A percentile compares a stretch with the other conserved stretches of the same genome.
Evolutionary conservation across 78 protist species (phyloP).

Genomic region (Polysphondylium violaceum): DNA sequence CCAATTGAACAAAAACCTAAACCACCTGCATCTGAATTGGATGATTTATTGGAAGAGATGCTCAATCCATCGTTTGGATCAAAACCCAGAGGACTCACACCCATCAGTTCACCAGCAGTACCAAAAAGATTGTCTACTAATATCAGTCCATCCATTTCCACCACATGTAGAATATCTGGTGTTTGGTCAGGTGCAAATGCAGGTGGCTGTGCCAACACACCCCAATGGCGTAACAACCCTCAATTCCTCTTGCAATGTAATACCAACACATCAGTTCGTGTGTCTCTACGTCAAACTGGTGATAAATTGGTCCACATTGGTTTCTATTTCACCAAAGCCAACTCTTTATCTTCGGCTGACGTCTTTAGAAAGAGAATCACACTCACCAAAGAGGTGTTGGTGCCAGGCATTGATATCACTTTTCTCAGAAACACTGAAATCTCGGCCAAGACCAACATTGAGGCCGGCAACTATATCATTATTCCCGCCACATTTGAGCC

Average conservation of each 20-base stretch:
- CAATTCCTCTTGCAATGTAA: conserved; percentile 29
- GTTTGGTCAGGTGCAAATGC: conserved; percentile 63
- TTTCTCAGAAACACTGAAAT: conserved; percentile 52
- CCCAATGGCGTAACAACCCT: conserved; percentile 70
- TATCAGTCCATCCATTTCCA: not conserved
- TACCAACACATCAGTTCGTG: conserved; percentile 7
- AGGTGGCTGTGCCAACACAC: conserved; percentile 76
- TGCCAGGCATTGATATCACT: conserved; percentile 68
- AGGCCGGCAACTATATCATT: conserved; percentile 55
- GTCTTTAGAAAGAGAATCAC: not conserved
- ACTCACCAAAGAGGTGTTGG: conserved; percentile 28
- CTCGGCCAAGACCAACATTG: conserved; percentile 33
- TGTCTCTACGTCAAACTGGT: conserved; percentile 56
- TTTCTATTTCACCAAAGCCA: conserved; percentile 56
- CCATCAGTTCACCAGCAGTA: conserved; percentile 44
- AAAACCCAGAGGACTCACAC: conserved; percentile 40
- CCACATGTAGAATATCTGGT: conserved; percentile 28
- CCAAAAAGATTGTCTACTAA: not conserved
- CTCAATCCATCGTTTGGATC: conserved; percentile 76
- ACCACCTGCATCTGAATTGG: conserved; percentile 57
- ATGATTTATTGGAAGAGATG: conserved; percentile 68
- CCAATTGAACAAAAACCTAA: conserved; percentile 31
- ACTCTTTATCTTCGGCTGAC: not conserved
- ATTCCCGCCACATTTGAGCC: conserved; percentile 78
- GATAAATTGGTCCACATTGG: conserved; percentile 70